Evolutionary conservation across 129 eudicot genomes (phyloP).

Genomic region (Saussurea involucrata): DNA sequence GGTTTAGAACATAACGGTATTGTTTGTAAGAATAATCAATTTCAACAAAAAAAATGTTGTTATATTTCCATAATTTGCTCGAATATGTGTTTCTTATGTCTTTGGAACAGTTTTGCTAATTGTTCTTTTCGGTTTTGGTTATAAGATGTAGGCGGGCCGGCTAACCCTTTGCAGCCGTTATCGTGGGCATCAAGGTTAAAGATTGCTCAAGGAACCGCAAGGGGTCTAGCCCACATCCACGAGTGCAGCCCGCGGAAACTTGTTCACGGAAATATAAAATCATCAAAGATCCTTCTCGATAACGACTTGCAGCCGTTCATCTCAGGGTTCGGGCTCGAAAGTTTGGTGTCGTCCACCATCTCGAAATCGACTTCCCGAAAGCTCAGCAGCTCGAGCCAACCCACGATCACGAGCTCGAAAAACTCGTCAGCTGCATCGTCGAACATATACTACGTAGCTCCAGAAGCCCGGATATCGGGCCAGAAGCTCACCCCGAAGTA

Average conservation of each 20-base stretch:
- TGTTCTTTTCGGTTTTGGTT: not conserved
- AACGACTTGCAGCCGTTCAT: slow-evolving; percentile 74
- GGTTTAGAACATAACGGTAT: no score
- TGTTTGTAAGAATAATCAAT: no score
- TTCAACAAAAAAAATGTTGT: no score
- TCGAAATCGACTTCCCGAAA: slow-evolving; percentile 44
- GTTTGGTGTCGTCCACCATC: slow-evolving; percentile 41
- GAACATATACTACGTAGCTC: slow-evolving; percentile 52
- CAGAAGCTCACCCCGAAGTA: slow-evolving; percentile 59
- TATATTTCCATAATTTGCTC: not conserved
- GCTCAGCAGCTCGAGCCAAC: slow-evolving; percentile 42
- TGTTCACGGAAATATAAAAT: slow-evolving; percentile 83
- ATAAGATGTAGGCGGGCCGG: slow-evolving; percentile 56
- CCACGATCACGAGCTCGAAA: slow-evolving; percentile 30
- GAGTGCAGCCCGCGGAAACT: slow-evolving; percentile 87
- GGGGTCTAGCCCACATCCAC: slow-evolving; percentile 79
- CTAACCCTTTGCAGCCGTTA: slow-evolving; percentile 53
- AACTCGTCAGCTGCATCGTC: slow-evolving; percentile 37
- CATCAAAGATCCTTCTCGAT: slow-evolving; percentile 86
- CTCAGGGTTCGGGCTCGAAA: slow-evolving; percentile 79
- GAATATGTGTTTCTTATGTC: no score
- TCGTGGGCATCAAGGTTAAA: slow-evolving; percentile 79
- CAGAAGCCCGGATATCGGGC: slow-evolving; percentile 58
- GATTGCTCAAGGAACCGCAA: slow-evolving; percentile 77
- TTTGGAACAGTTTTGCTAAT: not conserved